These are phyloP conservation scores for Hibiscus mutabilis DNA, from an alignment of 345 rosid genomes.

Conservation along the genomic window DNA sequence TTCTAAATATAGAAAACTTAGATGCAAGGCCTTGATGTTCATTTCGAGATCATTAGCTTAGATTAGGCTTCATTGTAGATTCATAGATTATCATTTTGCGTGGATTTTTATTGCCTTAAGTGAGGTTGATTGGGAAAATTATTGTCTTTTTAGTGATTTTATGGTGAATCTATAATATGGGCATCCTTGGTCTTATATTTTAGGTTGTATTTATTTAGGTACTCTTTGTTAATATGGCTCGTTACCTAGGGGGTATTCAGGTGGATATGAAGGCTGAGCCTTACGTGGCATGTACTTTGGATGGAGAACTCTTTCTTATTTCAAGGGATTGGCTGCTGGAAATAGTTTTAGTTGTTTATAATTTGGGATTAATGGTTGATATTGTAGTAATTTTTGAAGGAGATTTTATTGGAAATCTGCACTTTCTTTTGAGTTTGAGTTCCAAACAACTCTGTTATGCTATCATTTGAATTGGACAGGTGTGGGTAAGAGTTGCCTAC, in stretches of 20 bases:
- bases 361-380: background rate
- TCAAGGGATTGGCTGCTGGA: background rate
- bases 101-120: no score
- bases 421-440: background rate
- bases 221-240: background rate
- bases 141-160: no score
- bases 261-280: background rate
- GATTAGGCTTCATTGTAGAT: background rate
- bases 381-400: background rate
- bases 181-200: background rate
- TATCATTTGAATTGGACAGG: slow-evolving; percentile 29
- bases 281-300: background rate
- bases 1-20: background rate
- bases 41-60: background rate
- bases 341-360: background rate
- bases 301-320: background rate
- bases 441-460: background rate
- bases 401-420: background rate
- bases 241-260: background rate
- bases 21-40: background rate
- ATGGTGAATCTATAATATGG: no score
- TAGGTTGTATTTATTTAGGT: background rate
- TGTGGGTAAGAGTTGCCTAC: slow-evolving; percentile 6
- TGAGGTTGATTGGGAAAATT: no score
- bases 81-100: background rate